phyloP scores from a whole-genome alignment of 2,329 filamentous ascomycete species.

The Didymella lethalis region DNA sequence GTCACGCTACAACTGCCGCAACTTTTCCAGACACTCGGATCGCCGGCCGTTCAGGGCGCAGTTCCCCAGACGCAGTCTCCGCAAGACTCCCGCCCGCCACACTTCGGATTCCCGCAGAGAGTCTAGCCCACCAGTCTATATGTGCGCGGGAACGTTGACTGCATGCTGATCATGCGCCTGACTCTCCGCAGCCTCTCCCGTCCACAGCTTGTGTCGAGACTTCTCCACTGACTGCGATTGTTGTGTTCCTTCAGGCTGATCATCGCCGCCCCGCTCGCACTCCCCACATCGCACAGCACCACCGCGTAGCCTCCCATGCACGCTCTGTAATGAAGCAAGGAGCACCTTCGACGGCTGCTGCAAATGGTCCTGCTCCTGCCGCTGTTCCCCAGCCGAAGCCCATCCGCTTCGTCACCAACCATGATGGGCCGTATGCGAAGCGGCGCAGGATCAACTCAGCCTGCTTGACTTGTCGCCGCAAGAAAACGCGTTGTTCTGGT shows the following conservation, averaged over 20 bases:
- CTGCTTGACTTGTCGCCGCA: slow-evolving; percentile 58
- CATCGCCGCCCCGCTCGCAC: slow-evolving; percentile 25
- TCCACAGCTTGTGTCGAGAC: slow-evolving; percentile 13
- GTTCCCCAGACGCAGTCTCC: slow-evolving; percentile 12
- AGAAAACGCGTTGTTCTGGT: slow-evolving; percentile 60
- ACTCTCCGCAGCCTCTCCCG: slow-evolving; percentile 24
- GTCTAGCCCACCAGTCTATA: slow-evolving; percentile 18
- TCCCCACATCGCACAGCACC: slow-evolving; percentile 23
- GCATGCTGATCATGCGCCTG: slow-evolving; percentile 33
- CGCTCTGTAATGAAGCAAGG: slow-evolving; percentile 47
- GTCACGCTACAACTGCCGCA: slow-evolving; percentile 2
- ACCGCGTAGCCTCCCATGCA: slow-evolving; percentile 16
- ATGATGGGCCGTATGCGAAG: slow-evolving; percentile 54
- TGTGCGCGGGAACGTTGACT: slow-evolving; percentile 13
- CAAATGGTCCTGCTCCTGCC: slow-evolving; percentile 26
- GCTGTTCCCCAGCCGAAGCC: slow-evolving; percentile 46
- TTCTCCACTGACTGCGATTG: slow-evolving; percentile 16
- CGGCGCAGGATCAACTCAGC: slow-evolving; percentile 52
- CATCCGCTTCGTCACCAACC: slow-evolving; percentile 54
- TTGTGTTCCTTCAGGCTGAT: not conserved
- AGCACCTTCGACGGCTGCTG: slow-evolving; percentile 37
- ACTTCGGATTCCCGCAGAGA: slow-evolving; percentile 1
- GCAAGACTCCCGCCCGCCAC: slow-evolving; percentile 7
- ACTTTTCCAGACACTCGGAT: slow-evolving; percentile 12
- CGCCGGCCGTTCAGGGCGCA: not conserved